Conservation (phyloP, 352 stramenopile genomes). For the Phytophthora tubulina region DNA sequence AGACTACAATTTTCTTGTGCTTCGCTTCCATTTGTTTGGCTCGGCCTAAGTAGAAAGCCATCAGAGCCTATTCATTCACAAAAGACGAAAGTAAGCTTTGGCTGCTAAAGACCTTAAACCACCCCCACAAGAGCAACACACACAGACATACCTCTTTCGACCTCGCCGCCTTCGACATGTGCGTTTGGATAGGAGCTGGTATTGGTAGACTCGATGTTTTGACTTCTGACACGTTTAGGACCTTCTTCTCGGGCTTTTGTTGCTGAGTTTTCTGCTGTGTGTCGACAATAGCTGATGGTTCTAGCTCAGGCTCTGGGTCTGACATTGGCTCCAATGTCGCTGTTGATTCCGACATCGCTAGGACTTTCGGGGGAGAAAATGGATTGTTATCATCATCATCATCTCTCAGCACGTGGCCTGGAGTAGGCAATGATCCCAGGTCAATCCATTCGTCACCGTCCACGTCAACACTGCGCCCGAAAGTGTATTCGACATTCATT, state of each 20-base stretch:
- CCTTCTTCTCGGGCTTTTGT: not conserved
- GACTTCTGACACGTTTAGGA: not conserved
- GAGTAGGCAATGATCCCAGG: slow-evolving; percentile 23
- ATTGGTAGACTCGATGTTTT: not conserved
- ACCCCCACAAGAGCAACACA: not conserved
- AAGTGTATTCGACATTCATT: slow-evolving; percentile 27
- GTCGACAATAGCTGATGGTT: not conserved
- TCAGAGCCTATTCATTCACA: slow-evolving; percentile 45
- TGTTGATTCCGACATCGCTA: not conserved
- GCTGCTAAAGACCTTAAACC: too few species aligned
- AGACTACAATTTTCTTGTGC: slow-evolving; percentile 48
- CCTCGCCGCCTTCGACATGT: slow-evolving; percentile 32
- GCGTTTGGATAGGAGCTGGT: not conserved
- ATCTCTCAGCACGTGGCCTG: slow-evolving; percentile 1
- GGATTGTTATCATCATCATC: slow-evolving; percentile 12
- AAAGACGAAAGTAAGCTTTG: not conserved
- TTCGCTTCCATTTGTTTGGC: slow-evolving; percentile 62
- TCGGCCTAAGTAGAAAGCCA: slow-evolving; percentile 62
- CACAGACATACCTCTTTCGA: slow-evolving; percentile 43
- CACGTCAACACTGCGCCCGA: slow-evolving; percentile 38
- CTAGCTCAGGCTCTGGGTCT: slow-evolving; percentile 5
- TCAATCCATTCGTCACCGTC: slow-evolving; percentile 63
- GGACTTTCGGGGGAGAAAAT: not conserved
- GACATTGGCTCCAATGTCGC: not conserved
- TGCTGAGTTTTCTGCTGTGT: not conserved